Conservation (phyloP, 208 protist genomes). For the Trypanosoma congolense region DNA sequence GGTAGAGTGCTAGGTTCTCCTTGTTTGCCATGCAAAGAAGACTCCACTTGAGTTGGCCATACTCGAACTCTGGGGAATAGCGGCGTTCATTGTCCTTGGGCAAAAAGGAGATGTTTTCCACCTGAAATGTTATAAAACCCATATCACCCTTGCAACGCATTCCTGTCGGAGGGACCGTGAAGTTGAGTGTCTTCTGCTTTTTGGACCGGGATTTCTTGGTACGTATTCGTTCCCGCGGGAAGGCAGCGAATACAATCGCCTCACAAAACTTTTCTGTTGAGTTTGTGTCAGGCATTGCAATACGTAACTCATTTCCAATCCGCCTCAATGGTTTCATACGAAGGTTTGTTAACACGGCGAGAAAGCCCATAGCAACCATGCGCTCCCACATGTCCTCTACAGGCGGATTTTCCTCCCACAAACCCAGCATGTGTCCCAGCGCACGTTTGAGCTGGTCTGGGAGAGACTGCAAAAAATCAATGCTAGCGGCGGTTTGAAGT, state of each 20-base stretch:
- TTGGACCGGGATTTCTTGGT: constrained; percentile 67
- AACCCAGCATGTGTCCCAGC: constrained; percentile 66
- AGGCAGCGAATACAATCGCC: constrained; percentile 81
- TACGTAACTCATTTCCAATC: constrained; percentile 68
- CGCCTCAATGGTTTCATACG: constrained; percentile 86
- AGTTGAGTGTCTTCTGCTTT: constrained; percentile 75
- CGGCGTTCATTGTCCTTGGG: constrained; percentile 81
- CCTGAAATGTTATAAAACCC: constrained; percentile 87
- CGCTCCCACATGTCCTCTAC: constrained; percentile 88
- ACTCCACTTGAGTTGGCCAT: constrained; percentile 81
- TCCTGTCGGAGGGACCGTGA: constrained; percentile 59
- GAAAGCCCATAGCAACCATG: constrained; percentile 88
- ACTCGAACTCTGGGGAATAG: constrained; percentile 89
- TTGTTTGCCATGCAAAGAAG: constrained; percentile 90
- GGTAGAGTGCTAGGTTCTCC: constrained; percentile 83
- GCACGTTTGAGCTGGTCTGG: constrained; percentile 70
- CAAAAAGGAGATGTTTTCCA: constrained; percentile 85
- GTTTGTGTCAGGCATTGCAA: constrained; percentile 70
- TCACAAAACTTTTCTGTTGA: constrained; percentile 90
- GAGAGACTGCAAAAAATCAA: constrained; percentile 83
- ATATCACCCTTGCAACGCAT: constrained; percentile 84
- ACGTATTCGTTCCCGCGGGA: constrained; percentile 77
- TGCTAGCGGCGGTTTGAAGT: constrained; percentile 67
- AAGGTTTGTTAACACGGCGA: constrained; percentile 85
- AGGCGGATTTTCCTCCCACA: constrained; percentile 68